A percentile compares a stretch with the other conserved stretches of the same genome.
These are phyloP conservation scores for Triangularia setosa DNA, from an alignment of 2,329 filamentous ascomycete genomes.

Conservation along the genomic window DNA sequence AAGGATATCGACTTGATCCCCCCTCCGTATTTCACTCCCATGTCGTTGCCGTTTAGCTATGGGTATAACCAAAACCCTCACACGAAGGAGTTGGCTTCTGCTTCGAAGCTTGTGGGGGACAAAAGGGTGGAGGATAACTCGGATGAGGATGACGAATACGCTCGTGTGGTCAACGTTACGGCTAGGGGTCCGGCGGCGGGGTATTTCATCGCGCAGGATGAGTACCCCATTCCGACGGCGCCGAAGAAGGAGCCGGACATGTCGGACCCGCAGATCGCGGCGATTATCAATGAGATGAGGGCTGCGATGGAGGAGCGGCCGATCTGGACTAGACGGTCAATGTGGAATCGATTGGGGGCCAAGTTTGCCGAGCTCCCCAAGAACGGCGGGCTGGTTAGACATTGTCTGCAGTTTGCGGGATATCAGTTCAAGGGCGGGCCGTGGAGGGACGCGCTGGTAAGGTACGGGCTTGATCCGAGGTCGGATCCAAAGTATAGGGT, in stretches of 20 bases:
- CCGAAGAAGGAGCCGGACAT: slow-evolving; percentile 59
- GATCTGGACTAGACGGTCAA: slow-evolving; percentile 79
- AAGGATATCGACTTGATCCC: slow-evolving; percentile 69
- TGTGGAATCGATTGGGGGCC: slow-evolving; percentile 65
- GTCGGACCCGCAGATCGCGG: slow-evolving; percentile 57
- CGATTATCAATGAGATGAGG: slow-evolving; percentile 61
- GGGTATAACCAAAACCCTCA: slow-evolving; percentile 84
- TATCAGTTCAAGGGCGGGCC: slow-evolving; percentile 93
- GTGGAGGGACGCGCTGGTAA: slow-evolving; percentile 83
- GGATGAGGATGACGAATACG: slow-evolving; percentile 50
- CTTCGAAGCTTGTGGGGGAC: not conserved
- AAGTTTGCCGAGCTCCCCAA: slow-evolving; percentile 33
- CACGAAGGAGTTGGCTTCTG: slow-evolving; percentile 42
- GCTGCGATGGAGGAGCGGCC: slow-evolving; percentile 68
- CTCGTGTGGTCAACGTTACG: slow-evolving; percentile 52
- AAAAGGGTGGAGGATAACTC: slow-evolving; percentile 28
- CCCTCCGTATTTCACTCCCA: slow-evolving; percentile 73
- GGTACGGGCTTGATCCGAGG: slow-evolving; percentile 82
- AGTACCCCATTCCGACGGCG: slow-evolving; percentile 58
- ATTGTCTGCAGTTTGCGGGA: slow-evolving; percentile 76
- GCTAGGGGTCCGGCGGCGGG: slow-evolving; percentile 54
- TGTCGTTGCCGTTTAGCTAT: slow-evolving; percentile 70
- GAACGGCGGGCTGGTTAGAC: slow-evolving; percentile 60
- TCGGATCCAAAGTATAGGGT: slow-evolving; percentile 69
- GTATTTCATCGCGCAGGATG: slow-evolving; percentile 56